Conservation (phyloP, 1,139 yeast species). For the Meyerozyma smithsonii region DNA sequence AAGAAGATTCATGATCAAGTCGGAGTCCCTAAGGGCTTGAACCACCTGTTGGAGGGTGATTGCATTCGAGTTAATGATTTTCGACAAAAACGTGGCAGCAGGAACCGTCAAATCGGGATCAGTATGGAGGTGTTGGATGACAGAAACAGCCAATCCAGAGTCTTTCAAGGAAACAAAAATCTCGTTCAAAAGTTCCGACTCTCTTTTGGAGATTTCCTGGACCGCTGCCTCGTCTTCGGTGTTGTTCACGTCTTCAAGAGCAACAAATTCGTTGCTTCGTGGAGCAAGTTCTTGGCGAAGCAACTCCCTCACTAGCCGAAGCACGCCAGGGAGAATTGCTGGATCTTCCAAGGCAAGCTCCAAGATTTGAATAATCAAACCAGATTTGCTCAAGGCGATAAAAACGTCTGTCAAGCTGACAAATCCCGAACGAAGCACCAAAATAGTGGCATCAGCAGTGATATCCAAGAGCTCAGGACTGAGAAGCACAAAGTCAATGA, state of each 20-base stretch:
- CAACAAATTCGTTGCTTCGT: slow-evolving; percentile 10
- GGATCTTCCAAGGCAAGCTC: slow-evolving; percentile 24
- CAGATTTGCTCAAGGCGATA: slow-evolving; percentile 25
- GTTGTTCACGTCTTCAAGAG: slow-evolving; percentile 1
- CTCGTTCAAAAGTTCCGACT: slow-evolving; percentile 19
- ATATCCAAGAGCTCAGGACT: slow-evolving; percentile 22
- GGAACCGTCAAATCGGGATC: slow-evolving; percentile 25
- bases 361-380: slow-evolving; percentile 23
- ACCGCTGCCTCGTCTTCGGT: not conserved
- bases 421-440: slow-evolving; percentile 17
- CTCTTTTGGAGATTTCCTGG: slow-evolving; percentile 17
- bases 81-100: slow-evolving; percentile 22
- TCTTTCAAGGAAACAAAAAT: slow-evolving; percentile 23
- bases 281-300: slow-evolving; percentile 19
- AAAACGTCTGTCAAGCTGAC: slow-evolving; percentile 23
- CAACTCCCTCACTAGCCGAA: slow-evolving; percentile 21
- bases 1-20: slow-evolving; percentile 16
- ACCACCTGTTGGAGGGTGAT: slow-evolving; percentile 18
- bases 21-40: slow-evolving; percentile 20
- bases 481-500: slow-evolving; percentile 23
- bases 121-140: slow-evolving; percentile 23
- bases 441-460: slow-evolving; percentile 20
- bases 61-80: slow-evolving; percentile 21
- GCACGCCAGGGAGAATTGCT: slow-evolving; percentile 25
- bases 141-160: slow-evolving; percentile 28